phyloP scores from a whole-genome alignment of 2,329 filamentous ascomycete species.

The Ustulina deusta region DNA sequence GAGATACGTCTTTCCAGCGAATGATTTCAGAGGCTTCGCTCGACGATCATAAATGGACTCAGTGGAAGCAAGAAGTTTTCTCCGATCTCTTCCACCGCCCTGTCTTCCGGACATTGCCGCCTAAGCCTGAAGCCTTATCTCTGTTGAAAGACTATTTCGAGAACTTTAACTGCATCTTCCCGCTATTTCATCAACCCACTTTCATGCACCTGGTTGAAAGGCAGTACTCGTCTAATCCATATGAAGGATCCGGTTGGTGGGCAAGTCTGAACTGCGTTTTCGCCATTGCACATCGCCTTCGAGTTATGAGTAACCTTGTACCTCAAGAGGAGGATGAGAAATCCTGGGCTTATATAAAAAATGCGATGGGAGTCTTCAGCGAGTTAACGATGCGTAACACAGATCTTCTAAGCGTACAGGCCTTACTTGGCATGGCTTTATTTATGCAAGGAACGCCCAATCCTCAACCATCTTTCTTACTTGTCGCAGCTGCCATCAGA shows the following conservation, averaged over 20 bases:
- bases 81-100: slow-evolving; percentile 88
- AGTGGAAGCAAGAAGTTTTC: slow-evolving; percentile 99
- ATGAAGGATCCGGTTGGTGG: slow-evolving; percentile 98
- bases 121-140: slow-evolving; percentile 88
- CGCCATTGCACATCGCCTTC: slow-evolving; percentile 91
- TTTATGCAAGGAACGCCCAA: slow-evolving; percentile 98
- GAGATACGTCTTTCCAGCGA: slow-evolving; percentile 92
- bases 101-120: slow-evolving; percentile 84
- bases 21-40: slow-evolving; percentile 95
- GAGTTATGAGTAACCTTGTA: slow-evolving; percentile 95
- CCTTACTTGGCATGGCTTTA: slow-evolving; percentile 89
- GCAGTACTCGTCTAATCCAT: slow-evolving; percentile 92
- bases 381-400: slow-evolving; percentile 97
- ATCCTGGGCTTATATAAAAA: slow-evolving; percentile 96
- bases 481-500: slow-evolving; percentile 90
- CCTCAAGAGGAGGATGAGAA: slow-evolving; percentile 92
- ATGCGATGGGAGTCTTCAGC: slow-evolving; percentile 91
- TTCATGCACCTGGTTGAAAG: slow-evolving; percentile 98
- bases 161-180: slow-evolving; percentile 99
- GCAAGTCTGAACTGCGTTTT: slow-evolving; percentile 93
- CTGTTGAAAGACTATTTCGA: slow-evolving; percentile 95
- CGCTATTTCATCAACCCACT: slow-evolving; percentile 95
- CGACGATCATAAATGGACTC: slow-evolving; percentile 94
- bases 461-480: slow-evolving; percentile 91
- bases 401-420: slow-evolving; percentile 93